Percentiles rank a stretch among this genome's conserved stretches.
Conservation (phyloP, 2,329 filamentous ascomycete genomes). For the Ceratocystis cubensis region DNA sequence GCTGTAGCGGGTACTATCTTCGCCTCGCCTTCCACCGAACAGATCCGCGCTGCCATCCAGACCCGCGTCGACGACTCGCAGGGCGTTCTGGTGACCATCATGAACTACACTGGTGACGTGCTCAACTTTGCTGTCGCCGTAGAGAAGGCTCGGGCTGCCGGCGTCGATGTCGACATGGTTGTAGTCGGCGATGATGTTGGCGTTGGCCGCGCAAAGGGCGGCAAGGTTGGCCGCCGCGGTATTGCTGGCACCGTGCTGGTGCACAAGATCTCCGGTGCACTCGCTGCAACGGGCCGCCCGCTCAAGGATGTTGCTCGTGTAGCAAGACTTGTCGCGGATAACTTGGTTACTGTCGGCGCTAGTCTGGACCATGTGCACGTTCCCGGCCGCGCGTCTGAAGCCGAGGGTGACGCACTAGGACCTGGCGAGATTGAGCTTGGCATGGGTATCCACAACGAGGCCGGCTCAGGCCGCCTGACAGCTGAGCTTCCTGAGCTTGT, state of each 20-base stretch:
- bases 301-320: slow-evolving; percentile 61
- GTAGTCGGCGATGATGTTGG: slow-evolving; percentile 88
- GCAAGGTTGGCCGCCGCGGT: slow-evolving; percentile 84
- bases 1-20: slow-evolving; percentile 82
- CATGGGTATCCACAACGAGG: slow-evolving; percentile 69
- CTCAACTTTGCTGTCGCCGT: slow-evolving; percentile 90
- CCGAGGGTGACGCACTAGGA: slow-evolving; percentile 43
- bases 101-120: slow-evolving; percentile 88
- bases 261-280: slow-evolving; percentile 76
- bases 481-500: slow-evolving; percentile 44
- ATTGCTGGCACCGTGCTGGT: slow-evolving; percentile 86
- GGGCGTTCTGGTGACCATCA: slow-evolving; percentile 79
- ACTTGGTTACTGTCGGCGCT: slow-evolving; percentile 73
- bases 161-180: slow-evolving; percentile 71
- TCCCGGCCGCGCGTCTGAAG: slow-evolving; percentile 50
- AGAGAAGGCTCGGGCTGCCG: slow-evolving; percentile 76
- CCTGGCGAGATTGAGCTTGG: slow-evolving; percentile 50
- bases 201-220: slow-evolving; percentile 65
- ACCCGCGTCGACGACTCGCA: slow-evolving; percentile 56
- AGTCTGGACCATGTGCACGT: slow-evolving; percentile 88
- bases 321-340: slow-evolving; percentile 58
- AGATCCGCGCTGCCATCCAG: slow-evolving; percentile 65
- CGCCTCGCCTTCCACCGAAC: slow-evolving; percentile 67
- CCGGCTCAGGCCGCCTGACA: slow-evolving; percentile 41
- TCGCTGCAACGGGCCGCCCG: slow-evolving; percentile 57